phyloP scores from a whole-genome alignment of 2,329 filamentous ascomycete genomes.

The Alternaria hordeiaustralica region DNA sequence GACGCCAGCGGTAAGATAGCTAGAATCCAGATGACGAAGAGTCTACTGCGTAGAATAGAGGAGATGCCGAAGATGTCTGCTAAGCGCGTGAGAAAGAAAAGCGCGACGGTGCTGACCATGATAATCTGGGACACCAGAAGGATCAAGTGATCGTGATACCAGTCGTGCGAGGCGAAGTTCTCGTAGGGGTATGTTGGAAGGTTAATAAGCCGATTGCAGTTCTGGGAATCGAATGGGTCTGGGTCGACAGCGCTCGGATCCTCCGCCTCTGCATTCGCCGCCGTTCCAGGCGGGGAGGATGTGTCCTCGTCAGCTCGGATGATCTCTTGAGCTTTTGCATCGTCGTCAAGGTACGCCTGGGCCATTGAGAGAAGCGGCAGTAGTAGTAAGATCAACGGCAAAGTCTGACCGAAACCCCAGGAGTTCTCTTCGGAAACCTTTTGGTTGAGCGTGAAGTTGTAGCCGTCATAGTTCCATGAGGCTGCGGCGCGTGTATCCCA shows the following conservation, averaged over 20 bases:
- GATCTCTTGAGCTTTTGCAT: constrained; percentile 15
- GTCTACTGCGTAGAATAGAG: constrained; percentile 19
- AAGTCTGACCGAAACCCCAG: constrained; percentile 36
- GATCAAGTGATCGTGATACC: constrained; percentile 27
- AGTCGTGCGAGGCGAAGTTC: constrained; percentile 15
- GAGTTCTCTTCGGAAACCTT: constrained; percentile 22
- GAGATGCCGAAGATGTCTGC: constrained; percentile 26
- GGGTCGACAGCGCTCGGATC: neutral
- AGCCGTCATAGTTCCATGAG: constrained; percentile 12
- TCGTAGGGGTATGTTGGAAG: constrained; percentile 16
- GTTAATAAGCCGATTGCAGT: neutral
- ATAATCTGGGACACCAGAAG: constrained; percentile 25
- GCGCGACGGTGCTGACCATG: constrained; percentile 18
- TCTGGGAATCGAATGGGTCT: accelerated
- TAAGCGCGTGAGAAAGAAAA: constrained; percentile 21
- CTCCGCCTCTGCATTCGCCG: neutral
- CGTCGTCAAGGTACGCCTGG: constrained; percentile 34
- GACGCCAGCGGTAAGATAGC: constrained; percentile 23
- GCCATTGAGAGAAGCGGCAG: constrained; percentile 31
- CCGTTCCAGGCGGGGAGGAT: neutral
- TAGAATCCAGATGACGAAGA: constrained; percentile 31
- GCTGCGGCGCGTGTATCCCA: constrained; percentile 23
- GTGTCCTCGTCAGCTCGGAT: neutral
- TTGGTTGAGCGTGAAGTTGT: constrained; percentile 13
- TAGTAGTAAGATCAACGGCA: constrained; percentile 32